Evolutionary conservation across 2,329 filamentous ascomycete species (phyloP).

Genomic region (Colletotrichum brevisporum): DNA sequence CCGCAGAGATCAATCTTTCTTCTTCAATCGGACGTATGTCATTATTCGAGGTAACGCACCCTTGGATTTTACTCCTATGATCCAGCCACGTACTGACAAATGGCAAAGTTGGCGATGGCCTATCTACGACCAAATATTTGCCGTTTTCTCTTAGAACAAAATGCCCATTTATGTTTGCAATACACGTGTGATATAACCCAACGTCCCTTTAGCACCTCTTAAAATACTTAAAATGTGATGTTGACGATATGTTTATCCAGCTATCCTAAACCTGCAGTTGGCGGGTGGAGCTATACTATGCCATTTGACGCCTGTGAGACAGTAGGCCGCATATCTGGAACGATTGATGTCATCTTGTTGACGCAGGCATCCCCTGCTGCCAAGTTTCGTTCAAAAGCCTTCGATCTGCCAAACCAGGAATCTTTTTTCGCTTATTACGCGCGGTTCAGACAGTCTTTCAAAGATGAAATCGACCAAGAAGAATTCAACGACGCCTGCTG

Average conservation of each 20-base stretch:
- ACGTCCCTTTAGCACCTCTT: not conserved
- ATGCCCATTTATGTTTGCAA: not conserved
- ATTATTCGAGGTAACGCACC: constrained; percentile 9
- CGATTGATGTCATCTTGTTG: not conserved
- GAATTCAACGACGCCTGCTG: not conserved
- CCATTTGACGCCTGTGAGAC: too few relatives aligned
- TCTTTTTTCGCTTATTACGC: not conserved
- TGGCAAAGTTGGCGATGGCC: not conserved
- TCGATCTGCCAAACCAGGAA: not conserved
- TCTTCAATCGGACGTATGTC: not conserved
- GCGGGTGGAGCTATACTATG: too few relatives aligned
- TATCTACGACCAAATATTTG: not conserved
- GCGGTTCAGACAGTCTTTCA: not conserved
- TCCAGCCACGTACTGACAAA: not conserved
- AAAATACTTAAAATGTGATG: not conserved
- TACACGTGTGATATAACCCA: constrained; percentile 1
- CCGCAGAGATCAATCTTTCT: not conserved
- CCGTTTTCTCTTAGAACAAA: constrained; percentile 11
- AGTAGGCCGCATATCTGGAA: not conserved
- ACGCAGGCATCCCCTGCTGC: not conserved
- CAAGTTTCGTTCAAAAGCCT: not conserved
- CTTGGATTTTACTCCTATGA: too few relatives aligned
- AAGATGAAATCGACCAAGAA: not conserved
- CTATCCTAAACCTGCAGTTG: not conserved
- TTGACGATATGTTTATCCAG: not conserved